Percentiles rank a stretch among this genome's conserved stretches.
Evolutionary conservation across 2,329 filamentous ascomycete genomes (phyloP).

Genomic region (Arthroderma sp.): DNA sequence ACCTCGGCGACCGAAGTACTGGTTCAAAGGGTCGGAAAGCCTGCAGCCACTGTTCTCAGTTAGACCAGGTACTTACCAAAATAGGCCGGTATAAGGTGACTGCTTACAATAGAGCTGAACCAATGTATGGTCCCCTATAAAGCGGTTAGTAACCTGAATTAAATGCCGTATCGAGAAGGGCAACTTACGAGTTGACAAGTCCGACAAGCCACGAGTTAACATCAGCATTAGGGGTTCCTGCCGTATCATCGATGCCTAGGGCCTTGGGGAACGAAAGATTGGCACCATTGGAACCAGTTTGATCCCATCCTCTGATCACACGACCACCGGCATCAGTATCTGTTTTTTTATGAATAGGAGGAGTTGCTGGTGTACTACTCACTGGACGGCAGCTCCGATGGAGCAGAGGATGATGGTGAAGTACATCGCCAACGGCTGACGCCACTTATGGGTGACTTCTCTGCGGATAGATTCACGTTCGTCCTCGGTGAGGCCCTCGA

Average conservation of each 20-base stretch:
- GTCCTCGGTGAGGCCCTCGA: constrained; percentile 33
- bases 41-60: constrained; percentile 45
- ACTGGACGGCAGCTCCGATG: constrained; percentile 42
- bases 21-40: constrained; percentile 54
- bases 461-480: constrained; percentile 35
- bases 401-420: constrained; percentile 42
- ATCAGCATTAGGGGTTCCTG: constrained; percentile 26
- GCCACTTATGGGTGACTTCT: constrained; percentile 40
- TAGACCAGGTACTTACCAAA: constrained; percentile 8
- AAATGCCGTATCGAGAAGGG: constrained; percentile 18
- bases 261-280: constrained; percentile 41
- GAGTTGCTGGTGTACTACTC: constrained; percentile 21
- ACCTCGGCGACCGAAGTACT: constrained; percentile 47
- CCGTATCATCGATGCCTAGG: constrained; percentile 33
- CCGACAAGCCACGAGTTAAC: constrained; percentile 51
- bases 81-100: constrained; percentile 6
- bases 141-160: constrained; percentile 12
- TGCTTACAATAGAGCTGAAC: constrained; percentile 38
- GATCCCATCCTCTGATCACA: constrained; percentile 36
- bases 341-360: not conserved
- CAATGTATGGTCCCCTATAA: constrained; percentile 41
- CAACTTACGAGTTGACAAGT: constrained; percentile 45
- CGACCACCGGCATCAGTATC: constrained; percentile 6
- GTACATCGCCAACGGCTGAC: constrained; percentile 38
- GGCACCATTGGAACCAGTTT: constrained; percentile 43